These are phyloP conservation scores for Gilbertella persicaria DNA, from an alignment of 371 early-diverging fungal species.

Conservation along the genomic window DNA sequence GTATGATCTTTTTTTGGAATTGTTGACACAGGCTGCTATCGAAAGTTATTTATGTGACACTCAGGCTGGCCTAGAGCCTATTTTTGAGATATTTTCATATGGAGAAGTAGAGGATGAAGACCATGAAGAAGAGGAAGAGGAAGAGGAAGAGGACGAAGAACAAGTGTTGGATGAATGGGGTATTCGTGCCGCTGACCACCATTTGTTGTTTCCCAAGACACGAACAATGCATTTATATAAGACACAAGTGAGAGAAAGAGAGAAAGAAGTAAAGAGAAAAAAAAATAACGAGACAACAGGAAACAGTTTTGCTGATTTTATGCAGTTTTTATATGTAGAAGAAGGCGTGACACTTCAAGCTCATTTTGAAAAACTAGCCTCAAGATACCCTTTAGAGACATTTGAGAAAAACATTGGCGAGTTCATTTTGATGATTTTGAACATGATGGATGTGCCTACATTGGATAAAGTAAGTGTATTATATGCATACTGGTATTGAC, in stretches of 20 bases:
- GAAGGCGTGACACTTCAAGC: constrained; percentile 37
- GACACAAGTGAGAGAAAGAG: constrained; percentile 48
- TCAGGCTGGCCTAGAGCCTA: constrained; percentile 51
- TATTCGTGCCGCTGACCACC: constrained; percentile 48
- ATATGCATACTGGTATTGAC: not conserved
- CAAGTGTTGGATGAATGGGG: constrained; percentile 34
- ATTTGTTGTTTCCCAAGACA: constrained; percentile 51
- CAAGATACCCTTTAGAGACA: constrained; percentile 49
- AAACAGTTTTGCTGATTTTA: not conserved
- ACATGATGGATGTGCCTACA: constrained; percentile 43
- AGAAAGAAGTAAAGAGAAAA: constrained; percentile 41
- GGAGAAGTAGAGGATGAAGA: constrained; percentile 60
- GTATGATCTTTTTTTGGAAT: constrained; percentile 60
- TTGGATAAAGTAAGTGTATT: constrained; percentile 41
- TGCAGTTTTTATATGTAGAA: constrained; percentile 44
- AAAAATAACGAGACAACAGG: no score
- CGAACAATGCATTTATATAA: constrained; percentile 52
- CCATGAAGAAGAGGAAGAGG: constrained; percentile 23
- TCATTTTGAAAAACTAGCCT: constrained; percentile 53
- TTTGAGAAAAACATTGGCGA: constrained; percentile 52
- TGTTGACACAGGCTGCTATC: constrained; percentile 64
- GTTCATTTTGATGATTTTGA: constrained; percentile 47
- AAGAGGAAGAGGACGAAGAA: constrained; percentile 28
- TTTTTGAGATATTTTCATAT: constrained; percentile 62
- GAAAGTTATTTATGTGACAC: constrained; percentile 64